A percentile compares a stretch with the other conserved stretches of the same genome.
Evolutionary conservation across 2,329 filamentous ascomycete genomes (phyloP).

Genomic region (Tricladium varicosporioides): DNA sequence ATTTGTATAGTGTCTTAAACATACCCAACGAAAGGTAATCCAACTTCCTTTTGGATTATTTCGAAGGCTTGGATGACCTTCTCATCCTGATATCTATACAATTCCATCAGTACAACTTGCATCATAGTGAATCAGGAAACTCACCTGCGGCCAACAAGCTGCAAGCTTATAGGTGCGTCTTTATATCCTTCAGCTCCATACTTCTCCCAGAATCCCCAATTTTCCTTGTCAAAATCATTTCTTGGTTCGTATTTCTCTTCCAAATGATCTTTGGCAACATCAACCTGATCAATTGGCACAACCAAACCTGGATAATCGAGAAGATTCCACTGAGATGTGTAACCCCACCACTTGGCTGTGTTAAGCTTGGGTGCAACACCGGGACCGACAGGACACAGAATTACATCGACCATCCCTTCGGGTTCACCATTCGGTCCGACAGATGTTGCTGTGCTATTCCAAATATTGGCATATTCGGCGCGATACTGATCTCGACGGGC

Average conservation of each 20-base stretch:
- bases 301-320: slow-evolving; percentile 63
- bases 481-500: slow-evolving; percentile 38
- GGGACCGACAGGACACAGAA: slow-evolving; percentile 59
- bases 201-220: slow-evolving; percentile 36
- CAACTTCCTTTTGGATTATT: slow-evolving; percentile 34
- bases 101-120: slow-evolving; percentile 13
- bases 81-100: slow-evolving; percentile 37
- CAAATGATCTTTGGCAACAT: slow-evolving; percentile 28
- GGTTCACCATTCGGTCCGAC: slow-evolving; percentile 24
- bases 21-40: slow-evolving; percentile 32
- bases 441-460: slow-evolving; percentile 34
- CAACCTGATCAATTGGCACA: slow-evolving; percentile 52
- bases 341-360: slow-evolving; percentile 59
- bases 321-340: slow-evolving; percentile 67
- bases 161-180: slow-evolving; percentile 41
- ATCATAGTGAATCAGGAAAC: slow-evolving; percentile 1
- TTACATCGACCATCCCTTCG: slow-evolving; percentile 51
- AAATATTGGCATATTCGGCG: slow-evolving; percentile 21
- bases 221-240: slow-evolving; percentile 34
- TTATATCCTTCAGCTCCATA: slow-evolving; percentile 38
- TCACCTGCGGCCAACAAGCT: slow-evolving; percentile 37
- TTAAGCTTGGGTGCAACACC: slow-evolving; percentile 49
- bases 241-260: slow-evolving; percentile 31
- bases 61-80: slow-evolving; percentile 37
- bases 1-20: slow-evolving; percentile 12